These are phyloP conservation scores for Acanthamoeba lenticulata DNA, from an alignment of 208 protist species.

Conservation along the genomic window DNA sequence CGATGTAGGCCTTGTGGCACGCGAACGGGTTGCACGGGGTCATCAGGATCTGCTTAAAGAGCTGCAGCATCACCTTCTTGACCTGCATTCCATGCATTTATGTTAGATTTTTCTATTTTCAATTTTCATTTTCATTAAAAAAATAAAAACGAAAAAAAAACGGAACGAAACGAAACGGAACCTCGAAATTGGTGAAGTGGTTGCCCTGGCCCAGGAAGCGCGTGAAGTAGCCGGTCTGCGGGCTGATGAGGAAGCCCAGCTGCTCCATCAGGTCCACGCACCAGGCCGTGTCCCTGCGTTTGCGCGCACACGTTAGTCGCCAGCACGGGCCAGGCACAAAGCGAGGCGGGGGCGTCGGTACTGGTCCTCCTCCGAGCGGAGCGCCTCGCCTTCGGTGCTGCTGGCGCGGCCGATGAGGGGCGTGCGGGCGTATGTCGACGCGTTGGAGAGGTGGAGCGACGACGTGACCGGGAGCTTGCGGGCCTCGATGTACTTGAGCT, in stretches of 20 bases:
- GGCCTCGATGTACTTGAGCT: slow-evolving; percentile 32
- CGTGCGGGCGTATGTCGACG: neutral
- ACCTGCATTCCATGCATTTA: neutral
- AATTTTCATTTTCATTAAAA: neutral
- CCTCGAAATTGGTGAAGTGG: slow-evolving; percentile 53
- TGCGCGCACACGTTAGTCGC: neutral
- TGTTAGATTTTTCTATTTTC: neutral
- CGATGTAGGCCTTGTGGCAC: slow-evolving; percentile 37
- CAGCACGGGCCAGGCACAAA: no score
- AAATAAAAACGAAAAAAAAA: neutral
- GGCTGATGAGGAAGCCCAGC: slow-evolving; percentile 32
- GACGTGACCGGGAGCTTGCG: neutral
- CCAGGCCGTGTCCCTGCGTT: neutral
- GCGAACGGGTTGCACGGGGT: slow-evolving; percentile 42
- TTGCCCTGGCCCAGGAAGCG: slow-evolving; percentile 53
- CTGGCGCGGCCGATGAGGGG: neutral
- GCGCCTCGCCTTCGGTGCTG: neutral
- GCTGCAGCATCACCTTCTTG: slow-evolving; percentile 66
- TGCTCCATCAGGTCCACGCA: neutral
- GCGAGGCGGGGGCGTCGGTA: no score
- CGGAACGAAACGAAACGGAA: neutral
- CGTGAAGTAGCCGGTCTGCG: slow-evolving; percentile 51
- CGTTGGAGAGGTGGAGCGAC: neutral
- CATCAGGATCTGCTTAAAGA: slow-evolving; percentile 57
- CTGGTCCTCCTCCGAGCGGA: neutral